phyloP scores from a whole-genome alignment of 2,329 filamentous ascomycete genomes.

The Nannizziopsis barbatae region DNA sequence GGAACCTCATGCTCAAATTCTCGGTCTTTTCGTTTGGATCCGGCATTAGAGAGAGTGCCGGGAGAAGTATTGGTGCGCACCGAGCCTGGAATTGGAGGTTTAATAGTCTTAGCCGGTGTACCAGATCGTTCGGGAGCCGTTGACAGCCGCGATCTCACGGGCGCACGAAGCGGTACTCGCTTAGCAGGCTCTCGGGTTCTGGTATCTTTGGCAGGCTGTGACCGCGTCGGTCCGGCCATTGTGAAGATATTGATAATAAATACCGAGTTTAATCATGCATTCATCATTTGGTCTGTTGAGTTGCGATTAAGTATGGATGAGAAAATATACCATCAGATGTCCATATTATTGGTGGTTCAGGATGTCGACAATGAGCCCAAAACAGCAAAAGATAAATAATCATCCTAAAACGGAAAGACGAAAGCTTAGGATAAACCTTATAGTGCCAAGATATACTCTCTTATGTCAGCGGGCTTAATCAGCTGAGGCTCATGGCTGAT shows the following conservation, averaged over 20 bases:
- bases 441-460: background rate
- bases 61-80: constrained; percentile 35
- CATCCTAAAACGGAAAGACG: constrained; percentile 6
- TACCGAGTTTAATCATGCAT: background rate
- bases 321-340: background rate
- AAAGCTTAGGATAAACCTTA: background rate
- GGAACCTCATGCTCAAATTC: constrained; percentile 57
- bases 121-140: constrained; percentile 44
- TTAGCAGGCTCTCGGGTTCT: constrained; percentile 37
- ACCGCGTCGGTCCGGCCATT: constrained; percentile 14
- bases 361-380: constrained; percentile 7
- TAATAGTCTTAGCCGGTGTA: constrained; percentile 61
- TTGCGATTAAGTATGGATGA: background rate
- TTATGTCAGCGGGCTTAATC: constrained; percentile 5
- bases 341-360: background rate
- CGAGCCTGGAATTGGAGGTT: constrained; percentile 40
- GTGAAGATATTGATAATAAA: background rate
- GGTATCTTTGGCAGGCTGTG: constrained; percentile 28
- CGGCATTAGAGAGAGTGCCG: constrained; percentile 40
- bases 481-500: too few species aligned
- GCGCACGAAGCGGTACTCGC: constrained; percentile 39
- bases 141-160: constrained; percentile 44
- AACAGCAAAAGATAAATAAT: constrained; percentile 17
- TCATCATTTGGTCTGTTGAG: background rate
- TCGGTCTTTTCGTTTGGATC: constrained; percentile 74